A percentile compares a stretch with the other conserved stretches of the same genome.
These are phyloP conservation scores for Suillus paluster DNA, from an alignment of 768 basidiomycete species.

Conservation along the genomic window DNA sequence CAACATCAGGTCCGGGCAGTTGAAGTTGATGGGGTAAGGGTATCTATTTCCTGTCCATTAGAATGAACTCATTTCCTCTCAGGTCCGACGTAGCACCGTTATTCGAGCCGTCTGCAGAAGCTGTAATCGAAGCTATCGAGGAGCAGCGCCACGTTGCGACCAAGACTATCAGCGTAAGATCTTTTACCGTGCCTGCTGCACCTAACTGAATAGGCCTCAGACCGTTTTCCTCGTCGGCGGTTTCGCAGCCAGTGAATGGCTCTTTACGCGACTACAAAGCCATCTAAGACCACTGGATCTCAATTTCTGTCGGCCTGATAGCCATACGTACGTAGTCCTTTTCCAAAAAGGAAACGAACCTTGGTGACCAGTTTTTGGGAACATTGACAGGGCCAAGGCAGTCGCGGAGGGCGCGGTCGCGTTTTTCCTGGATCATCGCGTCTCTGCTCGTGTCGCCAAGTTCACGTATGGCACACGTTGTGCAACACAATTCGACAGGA, in stretches of 20 bases:
- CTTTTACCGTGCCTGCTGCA: neutral
- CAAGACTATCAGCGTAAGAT: slow-evolving; percentile 29
- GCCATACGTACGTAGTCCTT: slow-evolving; percentile 45
- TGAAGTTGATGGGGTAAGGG: slow-evolving; percentile 45
- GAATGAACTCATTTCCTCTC: neutral
- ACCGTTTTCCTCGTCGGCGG: slow-evolving; percentile 49
- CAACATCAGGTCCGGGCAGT: slow-evolving; percentile 50
- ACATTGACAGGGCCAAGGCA: slow-evolving; percentile 43
- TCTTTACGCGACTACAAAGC: slow-evolving; percentile 37
- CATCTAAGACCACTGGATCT: slow-evolving; percentile 41
- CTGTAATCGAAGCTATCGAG: slow-evolving; percentile 29
- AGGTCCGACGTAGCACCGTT: slow-evolving; percentile 35
- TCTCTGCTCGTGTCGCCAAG: slow-evolving; percentile 43
- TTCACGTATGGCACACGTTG: slow-evolving; percentile 43
- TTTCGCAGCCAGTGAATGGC: slow-evolving; percentile 49
- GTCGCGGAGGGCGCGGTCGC: slow-evolving; percentile 50
- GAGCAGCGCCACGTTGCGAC: slow-evolving; percentile 23
- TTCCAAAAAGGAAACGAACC: neutral
- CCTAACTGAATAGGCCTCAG: slow-evolving; percentile 25
- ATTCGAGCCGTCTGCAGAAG: slow-evolving; percentile 30
- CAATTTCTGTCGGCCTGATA: slow-evolving; percentile 53
- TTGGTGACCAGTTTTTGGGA: neutral
- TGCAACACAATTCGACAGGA: slow-evolving; percentile 32
- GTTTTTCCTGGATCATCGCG: slow-evolving; percentile 48
- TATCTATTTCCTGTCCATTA: neutral